Conservation (phyloP, 345 rosid species). For the Camelina sativa region DNA sequence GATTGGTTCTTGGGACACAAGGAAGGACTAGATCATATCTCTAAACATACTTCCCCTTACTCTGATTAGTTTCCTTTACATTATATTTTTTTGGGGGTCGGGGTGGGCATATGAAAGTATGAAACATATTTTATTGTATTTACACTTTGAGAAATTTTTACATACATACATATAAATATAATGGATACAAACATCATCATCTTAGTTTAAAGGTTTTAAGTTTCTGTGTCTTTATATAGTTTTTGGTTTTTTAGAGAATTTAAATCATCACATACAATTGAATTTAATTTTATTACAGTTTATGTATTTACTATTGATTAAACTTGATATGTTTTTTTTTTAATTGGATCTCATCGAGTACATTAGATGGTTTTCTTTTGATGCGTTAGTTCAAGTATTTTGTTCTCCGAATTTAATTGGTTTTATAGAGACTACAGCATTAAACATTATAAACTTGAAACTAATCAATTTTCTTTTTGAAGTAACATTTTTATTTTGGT, state of each 20-base stretch:
- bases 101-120: not conserved
- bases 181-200: conserved; percentile 6
- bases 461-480: not conserved
- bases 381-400: too few relatives aligned
- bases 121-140: conserved; percentile 27
- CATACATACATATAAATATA: conserved; percentile 20
- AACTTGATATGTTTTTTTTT: not conserved
- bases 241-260: not conserved
- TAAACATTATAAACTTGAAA: not conserved
- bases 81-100: not conserved
- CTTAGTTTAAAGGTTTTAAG: not conserved
- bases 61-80: conserved; percentile 5
- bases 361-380: not conserved
- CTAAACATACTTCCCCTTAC: conserved; percentile 30
- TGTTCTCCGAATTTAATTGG: not conserved
- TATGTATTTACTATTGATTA: not conserved
- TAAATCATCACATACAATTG: not conserved
- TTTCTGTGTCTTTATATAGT: not conserved
- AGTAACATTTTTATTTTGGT: not conserved
- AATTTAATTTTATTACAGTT: not conserved
- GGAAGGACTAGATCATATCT: conserved; percentile 40
- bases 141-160: conserved; percentile 26
- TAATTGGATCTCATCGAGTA: not conserved
- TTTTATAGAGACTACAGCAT: not conserved
- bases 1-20: conserved; percentile 51